phyloP scores from a whole-genome alignment of 1,139 yeast species.

The Candida labiduridarum region DNA sequence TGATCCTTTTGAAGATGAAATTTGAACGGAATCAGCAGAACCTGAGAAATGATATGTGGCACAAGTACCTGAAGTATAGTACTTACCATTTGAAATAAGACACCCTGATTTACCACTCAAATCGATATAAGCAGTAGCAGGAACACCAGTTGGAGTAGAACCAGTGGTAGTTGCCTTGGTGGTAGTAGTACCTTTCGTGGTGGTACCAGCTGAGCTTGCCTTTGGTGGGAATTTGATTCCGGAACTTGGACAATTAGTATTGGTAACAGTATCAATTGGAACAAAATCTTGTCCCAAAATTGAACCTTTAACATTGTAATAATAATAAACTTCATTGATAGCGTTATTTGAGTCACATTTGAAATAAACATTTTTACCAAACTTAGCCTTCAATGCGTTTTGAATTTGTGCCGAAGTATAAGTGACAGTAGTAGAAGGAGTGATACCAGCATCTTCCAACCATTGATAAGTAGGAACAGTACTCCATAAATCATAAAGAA shows the following conservation, averaged over 20 bases:
- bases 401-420: conserved; percentile 67
- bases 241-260: conserved; percentile 58
- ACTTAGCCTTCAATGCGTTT: conserved; percentile 59
- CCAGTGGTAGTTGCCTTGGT: conserved; percentile 7
- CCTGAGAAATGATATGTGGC: conserved; percentile 57
- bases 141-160: conserved; percentile 30
- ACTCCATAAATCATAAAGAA: conserved; percentile 63
- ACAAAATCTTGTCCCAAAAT: conserved; percentile 62
- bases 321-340: conserved; percentile 87
- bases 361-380: conserved; percentile 64
- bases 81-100: conserved; percentile 78
- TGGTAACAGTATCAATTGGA: conserved; percentile 59
- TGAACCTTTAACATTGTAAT: conserved; percentile 76
- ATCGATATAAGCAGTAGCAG: conserved; percentile 43
- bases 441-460: conserved; percentile 65
- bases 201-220: conserved; percentile 20
- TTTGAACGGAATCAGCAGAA: conserved; percentile 66
- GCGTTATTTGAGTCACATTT: conserved; percentile 64
- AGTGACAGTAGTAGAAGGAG: conserved; percentile 60
- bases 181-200: conserved; percentile 13
- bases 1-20: conserved; percentile 68
- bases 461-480: conserved; percentile 71
- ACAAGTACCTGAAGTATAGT: conserved; percentile 83
- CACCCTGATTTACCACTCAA: conserved; percentile 69
- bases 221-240: conserved; percentile 82